Conservation (phyloP, 176 grass and related monocot species). For the Rhynchospora pubera region DNA sequence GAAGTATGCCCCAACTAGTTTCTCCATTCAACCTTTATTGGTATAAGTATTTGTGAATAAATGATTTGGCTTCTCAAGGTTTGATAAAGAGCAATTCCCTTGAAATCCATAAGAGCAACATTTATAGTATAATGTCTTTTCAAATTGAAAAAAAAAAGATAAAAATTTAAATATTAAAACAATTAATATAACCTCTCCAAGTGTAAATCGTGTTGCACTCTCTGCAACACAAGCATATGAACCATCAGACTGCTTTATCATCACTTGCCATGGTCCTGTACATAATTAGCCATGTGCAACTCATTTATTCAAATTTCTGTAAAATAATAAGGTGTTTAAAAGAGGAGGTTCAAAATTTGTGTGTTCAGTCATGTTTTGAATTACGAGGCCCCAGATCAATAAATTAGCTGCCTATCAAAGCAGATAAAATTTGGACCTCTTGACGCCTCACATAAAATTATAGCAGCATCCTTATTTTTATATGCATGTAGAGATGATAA, state of each 20-base stretch:
- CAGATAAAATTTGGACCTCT: background rate
- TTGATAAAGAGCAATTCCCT: background rate
- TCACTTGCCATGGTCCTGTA: slow-evolving; percentile 93
- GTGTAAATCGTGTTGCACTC: slow-evolving; percentile 73
- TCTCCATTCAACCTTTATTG: background rate
- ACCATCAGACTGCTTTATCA: slow-evolving; percentile 81
- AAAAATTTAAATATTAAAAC: background rate
- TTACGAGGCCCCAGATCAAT: background rate
- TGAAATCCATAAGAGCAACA: background rate
- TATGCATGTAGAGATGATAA: background rate
- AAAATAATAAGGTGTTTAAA: background rate
- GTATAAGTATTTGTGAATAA: background rate
- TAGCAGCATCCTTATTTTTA: background rate
- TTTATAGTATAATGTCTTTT: background rate
- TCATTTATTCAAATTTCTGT: background rate
- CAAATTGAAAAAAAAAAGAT: background rate
- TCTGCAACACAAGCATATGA: slow-evolving; percentile 97
- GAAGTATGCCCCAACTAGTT: background rate
- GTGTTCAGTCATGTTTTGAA: background rate
- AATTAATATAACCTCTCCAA: slow-evolving; percentile 64
- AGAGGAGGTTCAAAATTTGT: background rate
- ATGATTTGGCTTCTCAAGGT: background rate
- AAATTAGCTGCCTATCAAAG: background rate
- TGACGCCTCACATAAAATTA: background rate
- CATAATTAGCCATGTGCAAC: background rate